phyloP scores from a whole-genome alignment of 2,329 filamentous ascomycete genomes.

The Geosmithia putterillii region DNA sequence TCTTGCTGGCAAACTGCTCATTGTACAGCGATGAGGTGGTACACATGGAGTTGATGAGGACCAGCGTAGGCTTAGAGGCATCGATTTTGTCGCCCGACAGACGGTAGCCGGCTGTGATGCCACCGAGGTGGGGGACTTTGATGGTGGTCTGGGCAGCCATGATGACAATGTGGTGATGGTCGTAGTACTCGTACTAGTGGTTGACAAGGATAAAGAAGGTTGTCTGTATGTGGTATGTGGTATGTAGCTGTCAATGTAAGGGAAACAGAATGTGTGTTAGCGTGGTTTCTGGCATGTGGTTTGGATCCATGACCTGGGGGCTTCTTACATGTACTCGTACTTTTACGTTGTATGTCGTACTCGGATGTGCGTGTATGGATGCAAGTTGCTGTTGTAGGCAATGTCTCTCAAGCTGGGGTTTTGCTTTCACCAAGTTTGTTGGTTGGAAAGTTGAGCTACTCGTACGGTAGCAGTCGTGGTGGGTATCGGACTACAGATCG shows the following conservation, averaged over 20 bases:
- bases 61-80: constrained; percentile 34
- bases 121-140: constrained; percentile 32
- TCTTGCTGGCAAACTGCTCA: constrained; percentile 25
- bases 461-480: too few species aligned
- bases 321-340: not conserved
- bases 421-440: not conserved
- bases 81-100: constrained; percentile 29
- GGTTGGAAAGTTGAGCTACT: too few species aligned
- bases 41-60: constrained; percentile 40
- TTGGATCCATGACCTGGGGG: not conserved
- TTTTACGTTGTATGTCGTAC: too few species aligned
- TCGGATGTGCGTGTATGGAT: not conserved
- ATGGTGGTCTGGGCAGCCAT: constrained; percentile 29
- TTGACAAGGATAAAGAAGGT: not conserved
- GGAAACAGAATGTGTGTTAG: not conserved
- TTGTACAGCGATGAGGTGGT: constrained; percentile 33
- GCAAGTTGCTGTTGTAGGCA: not conserved
- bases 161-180: not conserved
- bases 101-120: constrained; percentile 31
- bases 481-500: too few species aligned
- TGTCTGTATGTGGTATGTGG: too few species aligned
- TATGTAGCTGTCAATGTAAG: too few species aligned
- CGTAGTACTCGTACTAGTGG: not conserved
- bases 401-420: not conserved
- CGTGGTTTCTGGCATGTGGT: not conserved